Base-by-base conservation (phyloP, 73 alveolate species). In the Paramecium sexaurelia region DNA sequence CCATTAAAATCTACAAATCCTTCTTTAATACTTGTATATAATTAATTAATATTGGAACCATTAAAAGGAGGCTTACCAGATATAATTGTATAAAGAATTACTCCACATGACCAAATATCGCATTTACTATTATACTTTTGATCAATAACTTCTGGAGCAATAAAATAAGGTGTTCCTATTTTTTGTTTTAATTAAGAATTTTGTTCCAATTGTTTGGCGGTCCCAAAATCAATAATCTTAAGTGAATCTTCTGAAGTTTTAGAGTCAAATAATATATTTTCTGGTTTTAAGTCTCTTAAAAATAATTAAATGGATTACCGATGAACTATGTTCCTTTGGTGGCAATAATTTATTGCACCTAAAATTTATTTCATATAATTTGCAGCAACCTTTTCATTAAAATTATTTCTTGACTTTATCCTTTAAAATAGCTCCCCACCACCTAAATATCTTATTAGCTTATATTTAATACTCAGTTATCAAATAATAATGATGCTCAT, bases 61-160 rank as follows among this genome's bases (percentile, higher is more conserved):
- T 69, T 91, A 92, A 95, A 95, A 10, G 98, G 98, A 7, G 96
- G 91, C 17, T 86, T 85, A 0, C 98, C 98, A 85, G 96, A 57
- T 24, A 95, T 86, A 85, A 95, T 71, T n/a, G 94, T 93, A 94
- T 89, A 95, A 88, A 95, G 92, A 61, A 95, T 91, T 20, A 95
- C 96, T 33, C 98, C 98, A 94, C 97, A 95, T 27, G 97, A 66
- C 97, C 97, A 95, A 73, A 93, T 96, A 95, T 95, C 97, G 68
- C 97, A 87, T 95, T 94, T 95, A 61, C 55, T 94, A 69, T 95
- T 93, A 91, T 95, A 95, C 51, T 78, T 75, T 43, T 93, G 41
- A 75, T 89, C 93, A 36, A 95, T 75, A 6, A 95, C 98, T 71
- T 95, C 98, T 22, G 98, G 98, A n/a, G 98, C 94, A 45, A 69